Conservation (phyloP, 2,329 filamentous ascomycete species). For the Penicillium sp. region DNA sequence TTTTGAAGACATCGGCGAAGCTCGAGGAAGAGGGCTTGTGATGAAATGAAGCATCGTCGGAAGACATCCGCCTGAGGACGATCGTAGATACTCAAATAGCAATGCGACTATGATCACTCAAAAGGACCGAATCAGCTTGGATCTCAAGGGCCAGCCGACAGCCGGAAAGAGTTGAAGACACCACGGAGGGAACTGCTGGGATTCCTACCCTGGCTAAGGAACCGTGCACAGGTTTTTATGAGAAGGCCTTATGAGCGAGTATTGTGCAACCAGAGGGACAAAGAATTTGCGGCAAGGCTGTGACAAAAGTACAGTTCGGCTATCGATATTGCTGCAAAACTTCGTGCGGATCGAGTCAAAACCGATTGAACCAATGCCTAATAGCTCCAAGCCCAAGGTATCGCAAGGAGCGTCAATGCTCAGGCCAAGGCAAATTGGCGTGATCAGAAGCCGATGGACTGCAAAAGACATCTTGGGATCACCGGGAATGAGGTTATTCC, state of each 20-base stretch:
- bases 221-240: slow-evolving; percentile 2
- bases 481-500: slow-evolving; percentile 22
- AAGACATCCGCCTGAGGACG: slow-evolving; percentile 35
- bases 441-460: slow-evolving; percentile 7
- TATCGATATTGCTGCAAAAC: slow-evolving; percentile 10
- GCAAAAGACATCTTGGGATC: slow-evolving; percentile 7
- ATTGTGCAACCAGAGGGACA: slow-evolving; percentile 13
- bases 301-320: slow-evolving; percentile 11
- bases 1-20: slow-evolving; percentile 42
- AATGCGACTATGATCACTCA: background rate
- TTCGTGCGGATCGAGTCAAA: slow-evolving; percentile 3
- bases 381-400: background rate
- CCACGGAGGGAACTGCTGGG: background rate
- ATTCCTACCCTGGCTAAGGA: slow-evolving; percentile 6
- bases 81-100: slow-evolving; percentile 6
- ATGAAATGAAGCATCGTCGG: slow-evolving; percentile 39
- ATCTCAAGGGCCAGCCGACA: no score
- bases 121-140: no score
- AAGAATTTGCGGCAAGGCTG: slow-evolving; percentile 5
- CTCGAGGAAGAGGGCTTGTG: slow-evolving; percentile 35
- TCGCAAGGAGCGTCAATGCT: slow-evolving; percentile 1
- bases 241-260: slow-evolving; percentile 6
- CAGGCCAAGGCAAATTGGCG: slow-evolving; percentile 5
- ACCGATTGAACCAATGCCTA: slow-evolving; percentile 1
- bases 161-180: no score